A percentile compares a stretch with the other conserved stretches of the same genome.
Conservation (phyloP, 2,329 filamentous ascomycete genomes). For the Claviceps pazoutovae region DNA sequence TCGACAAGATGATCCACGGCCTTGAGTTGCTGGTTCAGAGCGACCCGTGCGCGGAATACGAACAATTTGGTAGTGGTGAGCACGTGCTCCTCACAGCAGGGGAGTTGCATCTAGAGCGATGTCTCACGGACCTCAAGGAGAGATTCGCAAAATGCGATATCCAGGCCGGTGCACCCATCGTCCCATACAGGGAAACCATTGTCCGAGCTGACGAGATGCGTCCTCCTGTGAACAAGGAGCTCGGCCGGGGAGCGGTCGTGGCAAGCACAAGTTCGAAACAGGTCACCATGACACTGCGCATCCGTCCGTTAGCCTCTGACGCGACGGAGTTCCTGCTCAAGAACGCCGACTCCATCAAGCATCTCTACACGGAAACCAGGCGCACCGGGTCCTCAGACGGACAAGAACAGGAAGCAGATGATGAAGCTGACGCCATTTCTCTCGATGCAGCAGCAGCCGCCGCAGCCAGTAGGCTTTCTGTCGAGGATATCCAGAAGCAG, state of each 20-base stretch:
- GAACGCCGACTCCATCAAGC: constrained; percentile 65
- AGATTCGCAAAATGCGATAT: constrained; percentile 90
- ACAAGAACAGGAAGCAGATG: constrained; percentile 10
- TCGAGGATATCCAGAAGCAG: constrained; percentile 63
- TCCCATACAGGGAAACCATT: constrained; percentile 89
- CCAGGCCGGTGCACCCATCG: constrained; percentile 84
- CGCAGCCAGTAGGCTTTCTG: constrained; percentile 48
- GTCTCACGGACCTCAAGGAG: constrained; percentile 83
- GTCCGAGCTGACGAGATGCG: constrained; percentile 85
- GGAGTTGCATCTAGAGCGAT: constrained; percentile 86
- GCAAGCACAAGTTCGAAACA: constrained; percentile 74
- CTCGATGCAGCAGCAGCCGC: constrained; percentile 43
- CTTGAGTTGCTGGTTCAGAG: constrained; percentile 80
- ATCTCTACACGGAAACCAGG: constrained; percentile 58
- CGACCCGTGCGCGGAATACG: constrained; percentile 91
- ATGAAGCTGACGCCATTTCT: constrained; percentile 27
- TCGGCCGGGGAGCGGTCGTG: constrained; percentile 70
- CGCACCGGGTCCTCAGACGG: constrained; percentile 17
- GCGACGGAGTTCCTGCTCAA: constrained; percentile 79
- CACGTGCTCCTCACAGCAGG: constrained; percentile 91
- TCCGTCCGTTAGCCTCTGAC: constrained; percentile 61
- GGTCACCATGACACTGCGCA: constrained; percentile 59
- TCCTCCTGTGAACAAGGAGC: constrained; percentile 67
- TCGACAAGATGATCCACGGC: constrained; percentile 90
- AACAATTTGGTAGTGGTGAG: constrained; percentile 83